Conservation (phyloP, 1,284 basidiomycete species). For the Tilletia caries region DNA sequence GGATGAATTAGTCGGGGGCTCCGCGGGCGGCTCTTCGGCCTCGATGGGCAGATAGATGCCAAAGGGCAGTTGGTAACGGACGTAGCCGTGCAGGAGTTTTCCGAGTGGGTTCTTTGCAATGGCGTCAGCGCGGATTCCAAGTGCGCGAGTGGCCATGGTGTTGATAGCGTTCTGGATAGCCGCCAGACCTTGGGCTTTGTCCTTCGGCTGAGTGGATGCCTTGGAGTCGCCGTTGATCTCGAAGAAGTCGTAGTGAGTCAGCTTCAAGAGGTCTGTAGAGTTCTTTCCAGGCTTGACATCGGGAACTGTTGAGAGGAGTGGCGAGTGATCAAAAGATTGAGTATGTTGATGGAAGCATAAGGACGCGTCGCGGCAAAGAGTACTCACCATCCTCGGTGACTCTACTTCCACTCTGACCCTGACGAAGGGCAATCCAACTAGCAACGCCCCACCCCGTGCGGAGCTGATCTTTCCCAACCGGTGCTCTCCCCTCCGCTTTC, state of each 20-base stretch:
- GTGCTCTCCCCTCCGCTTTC: conserved; percentile 17
- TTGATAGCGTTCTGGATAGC: conserved; percentile 3
- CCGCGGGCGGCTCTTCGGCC: conserved; percentile 1
- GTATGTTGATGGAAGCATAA: conserved; percentile 21
- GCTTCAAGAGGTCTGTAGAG: conserved; percentile 30
- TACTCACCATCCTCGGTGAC: conserved; percentile 29
- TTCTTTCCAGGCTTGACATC: conserved; percentile 25
- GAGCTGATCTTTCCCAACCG: neutral
- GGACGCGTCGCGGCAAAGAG: neutral
- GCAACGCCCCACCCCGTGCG: conserved; percentile 30
- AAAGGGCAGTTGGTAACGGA: conserved; percentile 43
- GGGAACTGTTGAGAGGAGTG: conserved; percentile 14
- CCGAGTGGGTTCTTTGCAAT: conserved; percentile 41
- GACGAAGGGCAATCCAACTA: conserved; percentile 32
- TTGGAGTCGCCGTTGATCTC: conserved; percentile 26
- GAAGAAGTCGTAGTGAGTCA: conserved; percentile 48
- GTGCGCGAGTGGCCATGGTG: conserved; percentile 28
- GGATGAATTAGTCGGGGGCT: neutral
- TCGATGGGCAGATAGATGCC: conserved; percentile 41
- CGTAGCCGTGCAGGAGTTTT: conserved; percentile 36
- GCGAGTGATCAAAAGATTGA: too few relatives aligned
- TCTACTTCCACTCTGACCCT: conserved; percentile 31
- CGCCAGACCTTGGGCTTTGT: neutral
- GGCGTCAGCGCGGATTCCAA: conserved; percentile 42
- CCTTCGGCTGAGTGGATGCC: neutral